Evolutionary conservation across 2,329 filamentous ascomycete species (phyloP).

Genomic region (Hymenotorrendiella dingleyae): DNA sequence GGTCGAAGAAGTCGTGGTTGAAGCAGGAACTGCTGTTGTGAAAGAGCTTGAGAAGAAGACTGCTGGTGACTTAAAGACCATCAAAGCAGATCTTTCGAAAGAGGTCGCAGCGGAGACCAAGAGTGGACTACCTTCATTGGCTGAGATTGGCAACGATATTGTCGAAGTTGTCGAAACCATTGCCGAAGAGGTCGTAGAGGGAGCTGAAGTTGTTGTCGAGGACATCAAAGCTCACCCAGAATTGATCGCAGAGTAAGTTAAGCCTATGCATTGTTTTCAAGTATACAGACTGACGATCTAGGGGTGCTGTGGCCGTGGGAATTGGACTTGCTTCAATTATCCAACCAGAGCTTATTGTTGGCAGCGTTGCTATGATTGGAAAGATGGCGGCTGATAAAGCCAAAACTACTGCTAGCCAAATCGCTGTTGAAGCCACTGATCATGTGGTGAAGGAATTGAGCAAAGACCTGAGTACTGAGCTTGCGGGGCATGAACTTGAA

Average conservation of each 20-base stretch:
- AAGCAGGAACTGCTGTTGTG: conserved; percentile 1
- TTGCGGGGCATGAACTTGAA: conserved; percentile 10
- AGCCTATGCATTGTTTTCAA: not conserved
- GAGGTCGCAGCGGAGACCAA: conserved; percentile 14
- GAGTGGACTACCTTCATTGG: conserved; percentile 8
- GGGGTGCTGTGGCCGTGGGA: conserved; percentile 21
- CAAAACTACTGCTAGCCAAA: conserved; percentile 15
- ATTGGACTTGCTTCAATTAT: conserved; percentile 23
- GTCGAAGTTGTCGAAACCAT: conserved; percentile 15
- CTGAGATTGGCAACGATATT: conserved; percentile 12
- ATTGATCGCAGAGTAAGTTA: conserved; percentile 22
- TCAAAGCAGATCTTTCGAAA: conserved; percentile 14
- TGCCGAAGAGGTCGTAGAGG: conserved; percentile 16
- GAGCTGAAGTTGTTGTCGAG: conserved; percentile 16
- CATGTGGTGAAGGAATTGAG: conserved; percentile 17
- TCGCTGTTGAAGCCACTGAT: conserved; percentile 11
- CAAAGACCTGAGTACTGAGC: conserved; percentile 19
- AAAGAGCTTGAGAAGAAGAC: conserved; percentile 7
- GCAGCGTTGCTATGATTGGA: conserved; percentile 20
- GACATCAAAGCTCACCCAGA: conserved; percentile 22
- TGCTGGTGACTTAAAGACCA: conserved; percentile 14
- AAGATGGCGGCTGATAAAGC: conserved; percentile 23
- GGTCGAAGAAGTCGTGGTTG: conserved; percentile 4
- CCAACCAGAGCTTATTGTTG: conserved; percentile 21
- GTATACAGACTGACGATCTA: not conserved